Base-by-base conservation (phyloP, 768 basidiomycete genomes). In the Naganishia kalamii region DNA sequence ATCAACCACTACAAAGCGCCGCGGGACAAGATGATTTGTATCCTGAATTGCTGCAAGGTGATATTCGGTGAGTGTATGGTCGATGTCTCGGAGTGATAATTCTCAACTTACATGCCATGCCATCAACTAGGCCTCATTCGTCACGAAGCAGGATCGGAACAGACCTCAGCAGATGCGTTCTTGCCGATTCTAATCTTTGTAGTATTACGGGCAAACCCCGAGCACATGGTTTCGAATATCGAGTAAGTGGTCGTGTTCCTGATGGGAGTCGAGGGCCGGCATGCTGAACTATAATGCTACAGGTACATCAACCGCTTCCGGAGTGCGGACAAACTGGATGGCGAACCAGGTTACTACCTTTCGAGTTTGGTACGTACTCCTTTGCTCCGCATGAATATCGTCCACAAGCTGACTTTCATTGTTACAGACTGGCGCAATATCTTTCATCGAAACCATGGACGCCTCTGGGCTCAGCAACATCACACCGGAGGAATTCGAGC, bases 1-100 rank as follows among this genome's bases (percentile, higher is more conserved):
- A 88, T 99, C 68, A 98, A 96, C 72, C 92, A 97, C 75, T 99
- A 98, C 81, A 98, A 98, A 77, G 96, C 96, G 11, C 96, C 96
- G 8, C 84, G 96, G 46, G 96, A 99, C 79, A 99, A 99, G 80
- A 81, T 98, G 59, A 98, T 99, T 62, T 98, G 96, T 78, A 88
- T 98, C 41, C 80, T 98, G 54, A 99, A 99, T 74, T 89, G 86
- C 77, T 99, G 93, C 85, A 99, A 99, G 81, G 92, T 99, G 77
- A 98, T 99, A 71, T 98, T 96, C 73, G 96, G 94, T 92, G 69
- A 66, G 88, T 78, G 29, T 13, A 40, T 49, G 68, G 40, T 70
- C 60, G 7, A 29, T 25, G n/a, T 19, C 32, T 41, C 21, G 25
- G 32, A 33, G 49, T 63, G 21, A 40, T 37, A 23, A 59, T 46